Base-by-base conservation (phyloP, 192 early-diverging fungal genomes). In the Mortierella hygrophila region DNA sequence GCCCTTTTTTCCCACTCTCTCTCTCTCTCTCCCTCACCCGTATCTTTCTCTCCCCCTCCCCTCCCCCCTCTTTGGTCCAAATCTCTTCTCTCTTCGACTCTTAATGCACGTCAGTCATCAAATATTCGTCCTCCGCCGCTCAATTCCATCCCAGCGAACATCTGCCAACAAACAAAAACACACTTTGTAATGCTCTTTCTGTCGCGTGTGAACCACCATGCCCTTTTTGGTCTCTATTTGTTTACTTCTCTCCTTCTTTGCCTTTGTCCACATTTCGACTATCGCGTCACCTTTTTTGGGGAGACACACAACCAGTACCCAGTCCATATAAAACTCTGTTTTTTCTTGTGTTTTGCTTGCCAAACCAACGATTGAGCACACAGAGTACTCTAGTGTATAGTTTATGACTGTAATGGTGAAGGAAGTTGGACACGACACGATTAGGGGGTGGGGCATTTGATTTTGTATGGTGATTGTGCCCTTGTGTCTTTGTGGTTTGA, bases 111-210 rank as follows among this genome's bases (percentile, higher is more conserved):
- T 29, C 10, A 65, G 60, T 26, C 60, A 10, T 65, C 60, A 29
- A 65, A 65, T 65, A 65, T 65, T 65, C 60, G 60, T 32, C 60
- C 60, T 65, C 60, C 60, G 60, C 60, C 29, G 60, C 60, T 32
- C 60, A 65, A 65, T 65, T 65, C 29, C 60, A 65, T 65, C 60
- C 60, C 60, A 65, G 60, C 60, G 26, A 65, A 65, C 29, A 65
- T 15, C 29, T 32, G 26, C 32, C 32, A 63, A 63, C n/a, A 57
- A n/a, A 16, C 60, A 29, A 32, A 65, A 65, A 65, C 60, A 6
- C 42, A n/a, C 23, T 40, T 6, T 41, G 32, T 70, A 20, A 35
- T 70, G 40, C 69, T 0, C 23, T 70, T 1, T 70, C n/a, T 40
- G 26, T 65, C 60, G 60, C 60, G 60, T 65, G 60, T 65, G 29